A percentile compares a stretch with the other conserved stretches of the same genome.
phyloP scores from a whole-genome alignment of 352 stramenopile species.

The Aphanomyces astaci region DNA sequence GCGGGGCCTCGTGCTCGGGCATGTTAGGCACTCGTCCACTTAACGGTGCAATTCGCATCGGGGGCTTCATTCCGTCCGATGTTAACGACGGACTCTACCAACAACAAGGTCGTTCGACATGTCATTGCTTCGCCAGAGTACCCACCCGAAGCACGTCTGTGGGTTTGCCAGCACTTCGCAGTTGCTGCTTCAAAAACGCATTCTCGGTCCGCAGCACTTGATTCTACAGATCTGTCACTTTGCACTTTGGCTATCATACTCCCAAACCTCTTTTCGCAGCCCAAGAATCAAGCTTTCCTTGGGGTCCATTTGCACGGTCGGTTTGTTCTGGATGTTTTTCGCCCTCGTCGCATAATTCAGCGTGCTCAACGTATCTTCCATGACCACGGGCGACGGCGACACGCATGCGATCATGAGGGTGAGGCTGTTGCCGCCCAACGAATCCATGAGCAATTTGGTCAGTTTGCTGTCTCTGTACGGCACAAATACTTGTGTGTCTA shows the following conservation, averaged over 20 bases:
- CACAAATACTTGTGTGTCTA: slow-evolving; percentile 40
- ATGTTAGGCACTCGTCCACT: neutral
- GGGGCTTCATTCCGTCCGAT: neutral
- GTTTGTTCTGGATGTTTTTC: slow-evolving; percentile 82
- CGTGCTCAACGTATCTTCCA: slow-evolving; percentile 77
- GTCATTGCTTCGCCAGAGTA: neutral
- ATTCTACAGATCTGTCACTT: too few relatives aligned
- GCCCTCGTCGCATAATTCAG: slow-evolving; percentile 78
- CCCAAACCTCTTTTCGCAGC: slow-evolving; percentile 40
- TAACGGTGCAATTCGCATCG: neutral
- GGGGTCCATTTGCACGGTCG: slow-evolving; percentile 58
- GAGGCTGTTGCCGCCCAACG: slow-evolving; percentile 66
- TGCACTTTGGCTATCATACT: too few relatives aligned
- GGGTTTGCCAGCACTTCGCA: slow-evolving; percentile 29
- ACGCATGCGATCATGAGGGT: slow-evolving; percentile 82
- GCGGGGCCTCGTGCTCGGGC: neutral
- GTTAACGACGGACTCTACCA: neutral
- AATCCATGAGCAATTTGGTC: slow-evolving; percentile 82
- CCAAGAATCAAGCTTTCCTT: slow-evolving; percentile 49
- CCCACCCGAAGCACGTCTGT: neutral
- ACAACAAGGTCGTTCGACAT: neutral
- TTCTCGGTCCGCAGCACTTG: slow-evolving; percentile 47
- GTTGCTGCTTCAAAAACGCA: slow-evolving; percentile 41
- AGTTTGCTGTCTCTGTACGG: slow-evolving; percentile 82
- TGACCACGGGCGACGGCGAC: slow-evolving; percentile 40